Evolutionary conservation across 768 basidiomycete genomes (phyloP), one percentile per base, ranked within the genome.

Genomic region (Asterophora parasitica): DNA sequence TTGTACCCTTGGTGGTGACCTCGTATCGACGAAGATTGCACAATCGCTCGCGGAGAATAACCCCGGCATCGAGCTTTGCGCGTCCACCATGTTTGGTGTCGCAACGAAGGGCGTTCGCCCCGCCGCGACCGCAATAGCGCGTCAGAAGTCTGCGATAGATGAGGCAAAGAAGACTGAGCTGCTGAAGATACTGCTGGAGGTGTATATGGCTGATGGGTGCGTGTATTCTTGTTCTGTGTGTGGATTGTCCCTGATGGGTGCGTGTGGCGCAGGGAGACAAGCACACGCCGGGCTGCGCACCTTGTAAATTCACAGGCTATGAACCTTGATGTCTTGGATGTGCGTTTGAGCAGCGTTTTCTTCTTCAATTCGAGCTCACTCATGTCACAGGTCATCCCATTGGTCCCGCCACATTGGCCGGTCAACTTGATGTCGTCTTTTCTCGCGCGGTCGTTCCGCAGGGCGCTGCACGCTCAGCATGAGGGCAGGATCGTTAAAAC

Each of bases 301-400:
- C 65, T 95, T 33, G 67, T 96, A 27, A 85, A 85, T 61, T 82
- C 92, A 1, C 92, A 93, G 61, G 85, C 83, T 7, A 74, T 81
- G 51, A 84, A 83, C 59, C 70, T 95, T 32, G 90, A 93, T 58
- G 77, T 81, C 4, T 55, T 82, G 12, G 87, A 92, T 60, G 91
- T 93, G 60, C 59, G 83, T 70, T 16, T 16, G 4, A 6, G 5
- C 15, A 17, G 13, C 4, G 4, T 32, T 35, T 32, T 46, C 37
- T 19, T 12, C 32, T 19, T n/a, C 11, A 19, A 17, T 7, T 20
- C 36, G 35, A 27, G 44, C 47, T n/a, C 54, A 31, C 27, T 46
- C n/a, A 43, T 38, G 7, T 42, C 19, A 26, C 53, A 88, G 83
- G 75, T 84, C 49, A 72, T 90, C 49, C 65, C 80, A 39, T 61